These are phyloP conservation scores for Bretschneidera sinensis DNA, from an alignment of 345 rosid species.

Conservation along the genomic window DNA sequence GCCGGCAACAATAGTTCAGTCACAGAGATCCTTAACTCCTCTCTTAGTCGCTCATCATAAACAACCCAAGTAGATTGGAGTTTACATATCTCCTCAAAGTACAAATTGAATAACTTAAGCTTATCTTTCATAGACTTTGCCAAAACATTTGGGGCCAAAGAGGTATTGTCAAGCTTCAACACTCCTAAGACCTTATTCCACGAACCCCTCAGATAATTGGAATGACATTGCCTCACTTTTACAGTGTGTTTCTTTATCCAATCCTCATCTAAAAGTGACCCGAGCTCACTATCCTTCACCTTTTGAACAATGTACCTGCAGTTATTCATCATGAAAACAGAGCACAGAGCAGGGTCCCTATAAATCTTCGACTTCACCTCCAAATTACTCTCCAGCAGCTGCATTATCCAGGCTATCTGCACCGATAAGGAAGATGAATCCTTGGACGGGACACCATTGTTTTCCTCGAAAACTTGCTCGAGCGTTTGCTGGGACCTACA, in stretches of 20 bases:
- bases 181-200: constrained; percentile 64
- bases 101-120: constrained; percentile 48
- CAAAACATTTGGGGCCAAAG: constrained; percentile 31
- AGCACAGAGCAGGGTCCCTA: constrained; percentile 54
- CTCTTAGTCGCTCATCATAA: constrained; percentile 65
- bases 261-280: constrained; percentile 68
- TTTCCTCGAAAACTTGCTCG: constrained; percentile 78
- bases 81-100: constrained; percentile 51
- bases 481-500: constrained; percentile 68
- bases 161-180: constrained; percentile 44
- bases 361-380: constrained; percentile 81
- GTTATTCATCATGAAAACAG: constrained; percentile 81
- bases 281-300: constrained; percentile 70
- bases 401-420: constrained; percentile 90
- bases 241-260: constrained; percentile 82
- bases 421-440: constrained; percentile 56
- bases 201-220: constrained; percentile 57
- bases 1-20: constrained; percentile 49
- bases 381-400: constrained; percentile 81
- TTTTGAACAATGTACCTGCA: constrained; percentile 81
- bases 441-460: constrained; percentile 36
- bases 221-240: constrained; percentile 55
- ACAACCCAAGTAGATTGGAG: constrained; percentile 53
- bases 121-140: constrained; percentile 56
- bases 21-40: constrained; percentile 47